Evolutionary conservation across 1,139 yeast species (phyloP), one percentile per base, ranked within the genome.

Genomic region (Candida labiduridarum): DNA sequence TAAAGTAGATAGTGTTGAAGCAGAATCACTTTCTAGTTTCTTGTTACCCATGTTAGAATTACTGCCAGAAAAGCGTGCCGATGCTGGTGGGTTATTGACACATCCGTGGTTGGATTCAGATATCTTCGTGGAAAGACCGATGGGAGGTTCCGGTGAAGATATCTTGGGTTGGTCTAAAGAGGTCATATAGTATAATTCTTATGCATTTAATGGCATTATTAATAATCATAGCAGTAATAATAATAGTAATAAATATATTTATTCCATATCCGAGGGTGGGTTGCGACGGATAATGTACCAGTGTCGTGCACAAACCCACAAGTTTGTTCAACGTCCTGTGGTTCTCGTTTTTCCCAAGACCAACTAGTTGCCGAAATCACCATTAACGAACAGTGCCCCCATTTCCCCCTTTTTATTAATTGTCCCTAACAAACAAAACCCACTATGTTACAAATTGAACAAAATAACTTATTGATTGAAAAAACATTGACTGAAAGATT

Each of bases 61-160:
- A 27, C 85, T 82, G 61, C 96, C 96, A 1, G 83, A 77, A 56
- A 60, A 68, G 39, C 74, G 97, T 49, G 89, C 89, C 18, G 96
- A 85, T 69, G 92, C 92, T 14, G 96, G 94, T 29, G 91, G 89
- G 31, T 80, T 85, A 82, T 76, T 86, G 12, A 84, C 85, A 57
- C 95, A 88, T 61, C 80, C 80, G n/a, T 89, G 96, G 96, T 68
- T 75, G 40, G 87, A 89, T 0, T 70, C 82, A 53, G 87, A 83
- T 47, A 75, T 79, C 54, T 77, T 81, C 29, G 78, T 77, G 44
- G 87, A 82, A 57, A 65, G 87, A 51, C 80, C 85, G 11, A 79
- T 80, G 12, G 87, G 88, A 1, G 83, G 85, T 0, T 65, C 80
- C 3, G 92, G 92, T 27, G 86, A 81, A 53, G 92, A 85, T 63